phyloP scores from a whole-genome alignment of 129 eudicot genomes.

The Tagetes patula region DNA sequence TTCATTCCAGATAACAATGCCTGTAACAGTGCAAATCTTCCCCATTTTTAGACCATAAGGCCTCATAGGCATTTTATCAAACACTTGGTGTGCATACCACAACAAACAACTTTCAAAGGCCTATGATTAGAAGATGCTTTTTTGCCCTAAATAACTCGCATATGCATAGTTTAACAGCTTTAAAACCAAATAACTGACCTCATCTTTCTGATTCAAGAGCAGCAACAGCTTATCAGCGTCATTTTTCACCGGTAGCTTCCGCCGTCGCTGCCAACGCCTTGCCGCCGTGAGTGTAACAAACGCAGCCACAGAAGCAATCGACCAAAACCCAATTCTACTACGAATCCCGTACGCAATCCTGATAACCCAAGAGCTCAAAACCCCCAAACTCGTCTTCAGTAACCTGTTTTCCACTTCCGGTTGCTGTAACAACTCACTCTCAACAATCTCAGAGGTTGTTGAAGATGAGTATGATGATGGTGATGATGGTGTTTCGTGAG shows the following conservation, averaged over 20 bases:
- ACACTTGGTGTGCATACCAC: constrained; percentile 22
- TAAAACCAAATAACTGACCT: constrained; percentile 20
- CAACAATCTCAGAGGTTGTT: constrained; percentile 15
- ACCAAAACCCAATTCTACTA: constrained; percentile 31
- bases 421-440: constrained; percentile 19
- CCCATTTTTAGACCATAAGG: neutral
- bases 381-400: constrained; percentile 22
- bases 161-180: too few species aligned
- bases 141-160: too few species aligned
- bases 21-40: neutral
- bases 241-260: constrained; percentile 21
- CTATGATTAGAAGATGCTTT: neutral
- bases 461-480: constrained; percentile 25
- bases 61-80: constrained; percentile 29
- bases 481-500: constrained; percentile 18
- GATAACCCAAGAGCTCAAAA: constrained; percentile 31
- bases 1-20: neutral
- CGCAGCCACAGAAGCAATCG: constrained; percentile 26
- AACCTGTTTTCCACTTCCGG: constrained; percentile 13
- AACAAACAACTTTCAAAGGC: neutral
- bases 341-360: constrained; percentile 32
- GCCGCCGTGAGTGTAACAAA: constrained; percentile 16
- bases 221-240: constrained; percentile 17
- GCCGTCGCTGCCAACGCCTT: constrained; percentile 32
- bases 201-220: constrained; percentile 32